A percentile compares a stretch with the other conserved stretches of the same genome.
Evolutionary conservation across 2,329 filamentous ascomycete species (phyloP).

Genomic region (Chaetomiaceae sp.): DNA sequence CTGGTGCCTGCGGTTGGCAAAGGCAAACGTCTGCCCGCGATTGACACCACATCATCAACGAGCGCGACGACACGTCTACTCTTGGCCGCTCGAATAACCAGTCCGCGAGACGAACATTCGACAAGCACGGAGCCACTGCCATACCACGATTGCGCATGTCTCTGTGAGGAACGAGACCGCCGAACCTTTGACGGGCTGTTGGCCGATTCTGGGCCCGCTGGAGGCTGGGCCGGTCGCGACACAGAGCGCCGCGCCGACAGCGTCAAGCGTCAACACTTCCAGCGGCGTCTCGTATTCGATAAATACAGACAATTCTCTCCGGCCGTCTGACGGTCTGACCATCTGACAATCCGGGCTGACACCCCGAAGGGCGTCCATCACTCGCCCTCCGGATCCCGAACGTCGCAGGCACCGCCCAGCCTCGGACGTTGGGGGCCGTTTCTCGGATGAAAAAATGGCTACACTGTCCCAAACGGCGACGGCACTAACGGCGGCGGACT

Average conservation of each 20-base stretch:
- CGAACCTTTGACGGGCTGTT: constrained; percentile 12
- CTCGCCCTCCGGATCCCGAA: background rate
- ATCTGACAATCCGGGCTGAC: too few species aligned
- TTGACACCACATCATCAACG: constrained; percentile 3
- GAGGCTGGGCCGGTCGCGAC: constrained; percentile 17
- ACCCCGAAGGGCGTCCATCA: too few species aligned
- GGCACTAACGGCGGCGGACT: constrained; percentile 43
- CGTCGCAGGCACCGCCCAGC: background rate
- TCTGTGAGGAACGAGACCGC: background rate
- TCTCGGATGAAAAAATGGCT: constrained; percentile 39
- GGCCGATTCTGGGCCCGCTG: constrained; percentile 16
- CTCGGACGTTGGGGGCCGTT: background rate
- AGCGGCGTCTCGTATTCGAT: background rate
- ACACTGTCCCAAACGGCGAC: constrained; percentile 48
- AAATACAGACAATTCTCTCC: background rate
- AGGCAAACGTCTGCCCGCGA: background rate
- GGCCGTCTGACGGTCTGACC: background rate
- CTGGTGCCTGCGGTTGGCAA: too few species aligned
- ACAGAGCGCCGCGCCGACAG: constrained; percentile 11
- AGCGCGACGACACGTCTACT: background rate
- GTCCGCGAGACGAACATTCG: background rate
- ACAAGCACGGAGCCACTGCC: background rate
- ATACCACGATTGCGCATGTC: background rate
- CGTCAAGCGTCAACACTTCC: background rate
- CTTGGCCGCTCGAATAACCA: background rate